Evolutionary conservation across 805 yeast genomes (phyloP), one percentile per base, ranked within the genome.

Genomic region (Sugiyamaella mastotermitis): DNA sequence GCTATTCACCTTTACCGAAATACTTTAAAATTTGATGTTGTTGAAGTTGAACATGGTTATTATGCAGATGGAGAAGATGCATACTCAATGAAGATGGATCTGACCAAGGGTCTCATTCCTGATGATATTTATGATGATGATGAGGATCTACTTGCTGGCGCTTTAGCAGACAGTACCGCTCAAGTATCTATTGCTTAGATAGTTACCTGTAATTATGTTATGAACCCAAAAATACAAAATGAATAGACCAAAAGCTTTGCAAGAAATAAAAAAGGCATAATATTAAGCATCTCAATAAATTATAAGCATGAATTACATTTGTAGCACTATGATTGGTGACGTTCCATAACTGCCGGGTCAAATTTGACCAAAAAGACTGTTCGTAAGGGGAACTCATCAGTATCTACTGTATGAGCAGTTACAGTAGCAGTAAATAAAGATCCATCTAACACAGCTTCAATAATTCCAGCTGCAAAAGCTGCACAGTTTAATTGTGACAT

Each of bases 21-120:
- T 55, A 82, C 96, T 2, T 69, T 92, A 45, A 66, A 74, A 44
- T 92, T 92, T 58, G 88, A 82, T 58, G 92, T 85, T 30, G 68
- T 82, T 41, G 75, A 80, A 29, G 78, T 92, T 42, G 96, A 87
- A 52, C 80, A 76, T 47, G 73, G 82, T n/a, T 92, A 92, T 60
- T 92, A 92, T 54, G 96, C 88, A 37, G 97, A 92, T 61, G 95
- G 94, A 22, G 98, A 92, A 62, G 97, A 92, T 62, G 98, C 98
- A 11, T 90, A 88, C 60, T 82, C 92, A 28, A 92, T 92, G 98
- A 78, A 77, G 56, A 83, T 83, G 56, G 69, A 66, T 2, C 67
- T 86, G 48, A 23, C 26, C 10, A 66, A 65, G 15, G 19, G 10
- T 15, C 21, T 35, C 16, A 29, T 14, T 15, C 19, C 27, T 10